Evolutionary conservation across 805 yeast species (phyloP), one percentile per base, ranked within the genome.

Genomic region (Clavispora santaluciae): DNA sequence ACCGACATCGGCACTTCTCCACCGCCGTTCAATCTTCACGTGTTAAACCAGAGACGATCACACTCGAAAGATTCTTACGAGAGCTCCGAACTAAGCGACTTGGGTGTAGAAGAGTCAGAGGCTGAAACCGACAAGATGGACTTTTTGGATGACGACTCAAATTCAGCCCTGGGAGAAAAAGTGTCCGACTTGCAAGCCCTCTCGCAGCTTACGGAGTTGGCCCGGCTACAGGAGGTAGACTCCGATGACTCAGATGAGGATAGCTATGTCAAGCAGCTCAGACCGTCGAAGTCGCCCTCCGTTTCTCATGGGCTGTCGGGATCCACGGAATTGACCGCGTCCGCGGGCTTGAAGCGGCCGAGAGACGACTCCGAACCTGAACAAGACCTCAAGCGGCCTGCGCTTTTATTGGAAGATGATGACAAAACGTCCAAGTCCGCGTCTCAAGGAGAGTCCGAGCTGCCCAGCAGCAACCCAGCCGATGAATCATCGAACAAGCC

Each of bases 111-210:
- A 42, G 80, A 73, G 41, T 83, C 93, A 12, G 96, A 89, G 61
- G 95, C 93, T 13, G 97, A 89, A 58, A 89, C 97, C 0, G 96
- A 89, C 56, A 83, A 78, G 52, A 79, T 88, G 86, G 91, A 79
- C 44, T 68, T 65, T 44, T 56, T 71, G 45, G 72, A 70, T 17
- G 70, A 64, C 41, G 64, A 43, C 51, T 42, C 44, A 22, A 45
- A 40, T 38, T 40, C 48, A 12, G 36, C 43, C 22, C 35, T 48
- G 16, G 60, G 54, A 16, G 57, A 54, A 30, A 59, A 45, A 22
- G 53, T 47, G 1, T 61, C 66, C 44, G 75, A 69, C 46, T 59
- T 69, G 46, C 59, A 57, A 38, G 60, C 64, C 5, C 58, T 69
- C 35, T 67, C 75, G 7, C 59, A 66, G 53, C 61, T 73, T 45